Evolutionary conservation across 345 rosid genomes (phyloP).

Genomic region (Raphanus sativus): DNA sequence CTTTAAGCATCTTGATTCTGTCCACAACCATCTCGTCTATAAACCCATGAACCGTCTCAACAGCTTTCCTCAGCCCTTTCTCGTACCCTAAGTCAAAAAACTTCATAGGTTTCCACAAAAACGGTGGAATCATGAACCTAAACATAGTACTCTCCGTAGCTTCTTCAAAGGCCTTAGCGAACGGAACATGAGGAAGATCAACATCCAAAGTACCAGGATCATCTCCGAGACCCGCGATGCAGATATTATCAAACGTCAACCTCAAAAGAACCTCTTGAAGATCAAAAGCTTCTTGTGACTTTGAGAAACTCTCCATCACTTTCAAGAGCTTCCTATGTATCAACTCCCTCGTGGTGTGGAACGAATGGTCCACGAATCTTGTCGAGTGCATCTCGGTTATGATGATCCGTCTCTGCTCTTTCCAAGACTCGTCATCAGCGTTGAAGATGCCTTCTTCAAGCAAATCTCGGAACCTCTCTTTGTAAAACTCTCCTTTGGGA

Average conservation of each 20-base stretch:
- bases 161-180: constrained; percentile 77
- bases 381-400: constrained; percentile 66
- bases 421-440: constrained; percentile 63
- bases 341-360: constrained; percentile 48
- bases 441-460: constrained; percentile 76
- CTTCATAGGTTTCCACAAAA: constrained; percentile 72
- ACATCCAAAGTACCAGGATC: constrained; percentile 67
- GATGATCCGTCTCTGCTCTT: constrained; percentile 54
- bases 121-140: constrained; percentile 66
- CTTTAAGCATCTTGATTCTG: constrained; percentile 31
- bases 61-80: constrained; percentile 52
- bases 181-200: constrained; percentile 61
- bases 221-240: constrained; percentile 62
- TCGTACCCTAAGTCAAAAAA: constrained; percentile 57
- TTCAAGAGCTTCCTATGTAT: constrained; percentile 58
- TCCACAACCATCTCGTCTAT: constrained; percentile 48
- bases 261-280: constrained; percentile 72
- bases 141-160: constrained; percentile 65
- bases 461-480: constrained; percentile 62
- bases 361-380: constrained; percentile 51
- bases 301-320: constrained; percentile 42
- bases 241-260: constrained; percentile 77
- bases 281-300: constrained; percentile 51
- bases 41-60: constrained; percentile 61
- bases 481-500: constrained; percentile 64